Conservation (phyloP, 2,329 filamentous ascomycete species). For the Epichloe amarillans region DNA sequence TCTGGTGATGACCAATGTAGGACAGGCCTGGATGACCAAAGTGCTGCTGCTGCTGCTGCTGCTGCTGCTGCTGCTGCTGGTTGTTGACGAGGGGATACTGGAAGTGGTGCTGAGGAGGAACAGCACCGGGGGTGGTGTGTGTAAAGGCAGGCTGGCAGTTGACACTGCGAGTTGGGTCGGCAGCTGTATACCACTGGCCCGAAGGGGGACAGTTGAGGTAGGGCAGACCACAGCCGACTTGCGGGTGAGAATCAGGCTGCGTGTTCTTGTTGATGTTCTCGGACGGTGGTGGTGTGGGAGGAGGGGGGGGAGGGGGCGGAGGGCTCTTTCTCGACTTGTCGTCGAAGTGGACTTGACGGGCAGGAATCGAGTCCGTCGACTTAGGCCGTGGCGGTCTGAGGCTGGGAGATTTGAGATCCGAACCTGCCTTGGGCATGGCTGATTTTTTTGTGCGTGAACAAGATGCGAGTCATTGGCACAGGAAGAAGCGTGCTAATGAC, state of each 20-base stretch:
- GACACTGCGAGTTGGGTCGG: constrained; percentile 20
- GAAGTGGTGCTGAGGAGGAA: not conserved
- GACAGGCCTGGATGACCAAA: not conserved
- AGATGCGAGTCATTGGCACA: constrained; percentile 1
- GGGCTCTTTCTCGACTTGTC: not conserved
- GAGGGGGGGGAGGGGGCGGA: too few relatives aligned
- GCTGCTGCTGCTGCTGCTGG: constrained; percentile 4
- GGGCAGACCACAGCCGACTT: constrained; percentile 10
- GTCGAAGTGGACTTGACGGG: constrained; percentile 21
- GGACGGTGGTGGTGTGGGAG: not conserved
- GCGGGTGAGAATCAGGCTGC: constrained; percentile 5
- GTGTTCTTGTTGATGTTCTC: not conserved
- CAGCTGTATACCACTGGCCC: constrained; percentile 21
- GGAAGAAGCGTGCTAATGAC: not conserved
- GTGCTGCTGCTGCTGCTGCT: constrained; percentile 7
- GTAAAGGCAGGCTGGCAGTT: constrained; percentile 4
- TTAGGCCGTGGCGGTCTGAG: constrained; percentile 14
- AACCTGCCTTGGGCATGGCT: constrained; percentile 16
- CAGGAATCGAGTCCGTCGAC: constrained; percentile 13
- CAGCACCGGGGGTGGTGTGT: not conserved
- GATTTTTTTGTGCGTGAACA: not conserved
- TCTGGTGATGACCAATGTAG: constrained; percentile 2
- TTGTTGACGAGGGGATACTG: constrained; percentile 6
- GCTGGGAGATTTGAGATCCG: constrained; percentile 17
- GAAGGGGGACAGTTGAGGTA: constrained; percentile 8